Evolutionary conservation across 371 early-diverging fungal species (phyloP).

Genomic region (Mucor piriformis): DNA sequence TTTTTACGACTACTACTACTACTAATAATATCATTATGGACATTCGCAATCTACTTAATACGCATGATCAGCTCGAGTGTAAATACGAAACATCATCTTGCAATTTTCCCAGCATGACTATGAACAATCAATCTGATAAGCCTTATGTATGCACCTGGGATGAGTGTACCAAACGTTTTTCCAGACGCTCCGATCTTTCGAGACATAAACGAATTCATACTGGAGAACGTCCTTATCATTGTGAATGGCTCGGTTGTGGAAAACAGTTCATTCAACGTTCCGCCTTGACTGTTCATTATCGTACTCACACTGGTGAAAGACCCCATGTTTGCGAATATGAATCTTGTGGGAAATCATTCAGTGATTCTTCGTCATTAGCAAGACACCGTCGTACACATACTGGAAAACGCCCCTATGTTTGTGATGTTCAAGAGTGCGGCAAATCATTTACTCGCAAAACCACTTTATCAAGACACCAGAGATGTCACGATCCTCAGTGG

Average conservation of each 20-base stretch:
- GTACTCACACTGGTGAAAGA: constrained; percentile 81
- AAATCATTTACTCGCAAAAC: constrained; percentile 72
- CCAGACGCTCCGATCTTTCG: constrained; percentile 79
- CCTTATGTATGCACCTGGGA: constrained; percentile 72
- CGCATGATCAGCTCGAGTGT: constrained; percentile 23
- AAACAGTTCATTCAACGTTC: constrained; percentile 82
- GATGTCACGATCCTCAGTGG: constrained; percentile 52
- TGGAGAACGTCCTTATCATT: constrained; percentile 72
- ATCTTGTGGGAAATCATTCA: constrained; percentile 64
- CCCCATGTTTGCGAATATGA: constrained; percentile 75
- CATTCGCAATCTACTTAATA: constrained; percentile 47
- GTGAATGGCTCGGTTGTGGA: constrained; percentile 66
- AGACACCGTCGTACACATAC: constrained; percentile 57
- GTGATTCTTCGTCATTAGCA: constrained; percentile 57
- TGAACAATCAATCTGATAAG: constrained; percentile 35
- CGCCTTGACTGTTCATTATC: constrained; percentile 77
- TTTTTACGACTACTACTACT: constrained; percentile 10
- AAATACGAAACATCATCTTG: constrained; percentile 8
- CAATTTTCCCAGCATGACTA: constrained; percentile 16
- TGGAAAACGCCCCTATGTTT: constrained; percentile 54
- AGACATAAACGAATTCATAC: constrained; percentile 80
- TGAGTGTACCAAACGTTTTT: constrained; percentile 72
- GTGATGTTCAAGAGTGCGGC: constrained; percentile 54
- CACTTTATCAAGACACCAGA: constrained; percentile 68
- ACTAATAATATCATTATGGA: constrained; percentile 33